A percentile compares a stretch with the other conserved stretches of the same genome.
Conservation (phyloP, 2,329 filamentous ascomycete genomes). For the Remersonia thermophila region DNA sequence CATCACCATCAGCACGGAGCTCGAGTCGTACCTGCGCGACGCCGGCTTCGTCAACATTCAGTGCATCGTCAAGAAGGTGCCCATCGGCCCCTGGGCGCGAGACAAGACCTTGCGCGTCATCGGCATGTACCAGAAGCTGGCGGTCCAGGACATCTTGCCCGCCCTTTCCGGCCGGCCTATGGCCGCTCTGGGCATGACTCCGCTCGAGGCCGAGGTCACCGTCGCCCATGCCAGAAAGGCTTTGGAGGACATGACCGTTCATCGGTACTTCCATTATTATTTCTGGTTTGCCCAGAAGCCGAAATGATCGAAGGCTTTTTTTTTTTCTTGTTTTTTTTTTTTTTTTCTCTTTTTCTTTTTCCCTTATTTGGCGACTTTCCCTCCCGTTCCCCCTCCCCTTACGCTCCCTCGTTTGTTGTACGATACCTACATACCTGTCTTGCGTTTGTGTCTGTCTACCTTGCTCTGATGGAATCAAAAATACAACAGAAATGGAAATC, state of each 20-base stretch:
- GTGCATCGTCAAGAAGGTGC: constrained; percentile 30
- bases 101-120: constrained; percentile 29
- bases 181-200: constrained; percentile 34
- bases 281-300: constrained; percentile 15
- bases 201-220: constrained; percentile 48
- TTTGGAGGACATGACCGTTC: constrained; percentile 6
- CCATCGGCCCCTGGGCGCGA: constrained; percentile 35
- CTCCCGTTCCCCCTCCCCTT: too few species aligned
- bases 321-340: too few species aligned
- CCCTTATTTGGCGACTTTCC: too few species aligned
- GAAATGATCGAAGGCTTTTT: background rate
- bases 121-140: constrained; percentile 21
- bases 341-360: too few species aligned
- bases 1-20: constrained; percentile 16
- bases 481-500: too few species aligned
- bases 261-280: constrained; percentile 15
- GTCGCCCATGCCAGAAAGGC: constrained; percentile 13
- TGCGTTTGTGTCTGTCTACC: too few species aligned
- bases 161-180: constrained; percentile 9
- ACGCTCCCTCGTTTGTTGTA: too few species aligned
- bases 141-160: constrained; percentile 7
- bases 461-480: too few species aligned
- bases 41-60: constrained; percentile 31
- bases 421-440: too few species aligned
- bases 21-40: constrained; percentile 16